These are phyloP conservation scores for Lentinula boryana DNA, from an alignment of 768 basidiomycete genomes.

Conservation along the genomic window DNA sequence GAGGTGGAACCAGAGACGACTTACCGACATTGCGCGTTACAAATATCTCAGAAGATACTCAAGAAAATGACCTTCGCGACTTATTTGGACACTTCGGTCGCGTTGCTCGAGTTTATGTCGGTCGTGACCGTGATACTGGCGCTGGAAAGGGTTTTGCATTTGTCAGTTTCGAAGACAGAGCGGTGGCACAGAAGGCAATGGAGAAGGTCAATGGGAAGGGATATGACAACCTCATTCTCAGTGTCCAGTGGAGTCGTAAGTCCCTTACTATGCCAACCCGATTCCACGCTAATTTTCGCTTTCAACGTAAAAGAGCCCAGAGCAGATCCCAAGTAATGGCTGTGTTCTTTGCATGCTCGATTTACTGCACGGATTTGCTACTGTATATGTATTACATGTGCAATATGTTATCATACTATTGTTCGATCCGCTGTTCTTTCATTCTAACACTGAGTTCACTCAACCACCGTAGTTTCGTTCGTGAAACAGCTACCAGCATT, in stretches of 20 bases:
- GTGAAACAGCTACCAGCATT: not conserved
- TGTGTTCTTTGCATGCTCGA: not conserved
- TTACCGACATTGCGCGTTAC: conserved; percentile 95
- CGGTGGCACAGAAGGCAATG: conserved; percentile 80
- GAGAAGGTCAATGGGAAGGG: conserved; percentile 88
- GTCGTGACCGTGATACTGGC: conserved; percentile 90
- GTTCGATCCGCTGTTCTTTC: not conserved
- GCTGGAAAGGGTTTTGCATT: conserved; percentile 96
- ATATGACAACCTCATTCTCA: conserved; percentile 85
- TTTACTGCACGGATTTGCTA: not conserved
- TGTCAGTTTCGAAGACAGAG: conserved; percentile 86
- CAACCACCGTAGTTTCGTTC: not conserved
- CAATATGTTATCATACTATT: not conserved
- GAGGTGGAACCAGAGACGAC: conserved; percentile 67
- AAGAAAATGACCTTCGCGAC: conserved; percentile 90
- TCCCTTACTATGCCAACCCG: conserved; percentile 9
- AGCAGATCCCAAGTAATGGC: not conserved
- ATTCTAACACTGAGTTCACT: not conserved
- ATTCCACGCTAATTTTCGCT: not conserved
- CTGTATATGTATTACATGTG: not conserved
- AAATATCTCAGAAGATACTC: conserved; percentile 92
- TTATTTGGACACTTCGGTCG: conserved; percentile 84
- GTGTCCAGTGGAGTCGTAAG: conserved; percentile 60
- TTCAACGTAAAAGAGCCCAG: not conserved
- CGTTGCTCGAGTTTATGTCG: conserved; percentile 88